Conservation (phyloP, 2,329 filamentous ascomycete species). For the Fusarium sp. region DNA sequence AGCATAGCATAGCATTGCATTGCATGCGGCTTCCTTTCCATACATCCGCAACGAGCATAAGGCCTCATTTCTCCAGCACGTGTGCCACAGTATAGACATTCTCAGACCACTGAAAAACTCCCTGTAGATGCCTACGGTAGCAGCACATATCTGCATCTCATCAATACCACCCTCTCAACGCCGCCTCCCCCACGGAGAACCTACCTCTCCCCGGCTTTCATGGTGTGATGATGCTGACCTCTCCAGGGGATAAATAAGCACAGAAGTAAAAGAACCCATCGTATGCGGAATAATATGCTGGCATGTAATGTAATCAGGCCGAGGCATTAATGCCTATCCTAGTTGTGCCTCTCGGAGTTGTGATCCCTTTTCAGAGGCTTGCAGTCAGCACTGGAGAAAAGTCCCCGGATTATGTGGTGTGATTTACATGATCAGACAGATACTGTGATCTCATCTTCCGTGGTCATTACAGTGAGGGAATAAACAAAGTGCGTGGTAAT, state of each 20-base stretch:
- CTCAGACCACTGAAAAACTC: neutral
- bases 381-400: constrained; percentile 2
- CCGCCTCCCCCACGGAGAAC: constrained; percentile 10
- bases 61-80: constrained; percentile 18
- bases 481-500: neutral
- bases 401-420: neutral
- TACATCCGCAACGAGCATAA: constrained; percentile 12
- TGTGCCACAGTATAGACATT: neutral
- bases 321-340: constrained; percentile 22
- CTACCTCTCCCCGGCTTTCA: constrained; percentile 5
- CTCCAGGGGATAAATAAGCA: constrained; percentile 12
- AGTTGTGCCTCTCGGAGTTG: constrained; percentile 20
- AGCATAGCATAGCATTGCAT: neutral
- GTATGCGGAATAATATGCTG: neutral
- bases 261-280: constrained; percentile 13
- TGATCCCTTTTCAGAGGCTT: constrained; percentile 26
- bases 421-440: neutral
- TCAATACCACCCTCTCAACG: constrained; percentile 18
- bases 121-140: neutral
- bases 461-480: neutral
- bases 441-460: neutral
- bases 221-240: constrained; percentile 36
- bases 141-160: constrained; percentile 10
- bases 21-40: constrained; percentile 10
- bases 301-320: neutral